A percentile compares a stretch with the other conserved stretches of the same genome.
These are phyloP conservation scores for Hypericum androsaemum DNA, from an alignment of 345 rosid species.

Conservation along the genomic window DNA sequence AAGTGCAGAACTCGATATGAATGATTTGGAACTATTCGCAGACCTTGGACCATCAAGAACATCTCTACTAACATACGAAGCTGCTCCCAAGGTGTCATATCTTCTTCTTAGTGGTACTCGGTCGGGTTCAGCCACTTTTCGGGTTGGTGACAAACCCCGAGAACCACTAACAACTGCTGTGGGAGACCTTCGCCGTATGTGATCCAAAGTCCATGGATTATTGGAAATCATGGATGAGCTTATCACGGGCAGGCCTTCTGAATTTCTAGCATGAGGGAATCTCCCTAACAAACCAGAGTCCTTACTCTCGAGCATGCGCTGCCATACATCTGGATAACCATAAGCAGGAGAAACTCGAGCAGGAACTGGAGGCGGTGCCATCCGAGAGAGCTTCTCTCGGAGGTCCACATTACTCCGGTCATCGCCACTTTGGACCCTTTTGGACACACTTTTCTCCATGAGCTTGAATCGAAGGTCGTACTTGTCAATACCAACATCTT, in stretches of 20 bases:
- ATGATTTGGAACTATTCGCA: slow-evolving; percentile 31
- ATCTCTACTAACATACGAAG: slow-evolving; percentile 52
- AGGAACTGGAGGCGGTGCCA: slow-evolving; percentile 30
- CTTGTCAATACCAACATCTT: slow-evolving; percentile 54
- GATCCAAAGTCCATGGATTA: slow-evolving; percentile 65
- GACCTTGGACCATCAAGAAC: slow-evolving; percentile 42
- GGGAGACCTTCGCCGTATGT: slow-evolving; percentile 66
- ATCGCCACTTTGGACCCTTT: slow-evolving; percentile 37
- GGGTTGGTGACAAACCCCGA: slow-evolving; percentile 55
- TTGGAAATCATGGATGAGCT: slow-evolving; percentile 41
- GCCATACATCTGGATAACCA: slow-evolving; percentile 25
- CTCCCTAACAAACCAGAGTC: slow-evolving; percentile 29
- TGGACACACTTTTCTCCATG: slow-evolving; percentile 49
- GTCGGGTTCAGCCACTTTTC: slow-evolving; percentile 34
- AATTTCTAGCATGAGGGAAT: slow-evolving; percentile 46
- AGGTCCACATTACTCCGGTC: slow-evolving; percentile 47
- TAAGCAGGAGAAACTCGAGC: background rate
- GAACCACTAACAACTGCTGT: slow-evolving; percentile 38
- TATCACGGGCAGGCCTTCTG: slow-evolving; percentile 35
- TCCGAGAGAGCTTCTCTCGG: slow-evolving; percentile 63
- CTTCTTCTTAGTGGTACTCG: slow-evolving; percentile 46
- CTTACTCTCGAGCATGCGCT: slow-evolving; percentile 38
- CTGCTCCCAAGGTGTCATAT: slow-evolving; percentile 44
- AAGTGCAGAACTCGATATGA: slow-evolving; percentile 40
- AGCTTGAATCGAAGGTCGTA: slow-evolving; percentile 80